Conservation (phyloP, 179 eudicot genomes). For the Beta macrorhiza region DNA sequence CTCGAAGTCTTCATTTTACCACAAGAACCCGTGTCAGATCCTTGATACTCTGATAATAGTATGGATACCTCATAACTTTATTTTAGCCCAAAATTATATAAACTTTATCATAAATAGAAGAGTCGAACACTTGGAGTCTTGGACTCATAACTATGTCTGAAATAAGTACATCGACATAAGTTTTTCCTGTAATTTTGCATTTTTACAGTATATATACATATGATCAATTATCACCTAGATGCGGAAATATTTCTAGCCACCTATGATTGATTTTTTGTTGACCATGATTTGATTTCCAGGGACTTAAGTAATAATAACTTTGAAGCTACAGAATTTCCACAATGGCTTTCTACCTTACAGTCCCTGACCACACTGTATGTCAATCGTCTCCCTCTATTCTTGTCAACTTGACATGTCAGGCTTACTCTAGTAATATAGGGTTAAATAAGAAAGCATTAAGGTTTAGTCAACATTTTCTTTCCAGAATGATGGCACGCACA, state of each 20-base stretch:
- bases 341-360: constrained; percentile 45
- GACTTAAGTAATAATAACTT: constrained; percentile 75
- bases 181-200: no score
- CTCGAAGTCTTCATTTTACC: no score
- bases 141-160: no score
- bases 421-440: background rate
- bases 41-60: no score
- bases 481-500: constrained; percentile 45
- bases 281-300: constrained; percentile 42
- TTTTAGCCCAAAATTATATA: no score
- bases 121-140: no score
- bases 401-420: background rate
- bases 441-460: background rate
- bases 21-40: no score
- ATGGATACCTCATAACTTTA: no score
- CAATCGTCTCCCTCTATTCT: constrained; percentile 1
- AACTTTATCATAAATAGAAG: no score
- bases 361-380: constrained; percentile 47
- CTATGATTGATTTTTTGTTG: background rate
- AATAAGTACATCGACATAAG: no score
- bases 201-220: no score
- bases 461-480: constrained; percentile 14
- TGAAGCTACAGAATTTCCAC: constrained; percentile 40
- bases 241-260: background rate
- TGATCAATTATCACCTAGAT: no score